Evolutionary conservation across 208 protist species (phyloP).

Genomic region (Angomonas deanei): DNA sequence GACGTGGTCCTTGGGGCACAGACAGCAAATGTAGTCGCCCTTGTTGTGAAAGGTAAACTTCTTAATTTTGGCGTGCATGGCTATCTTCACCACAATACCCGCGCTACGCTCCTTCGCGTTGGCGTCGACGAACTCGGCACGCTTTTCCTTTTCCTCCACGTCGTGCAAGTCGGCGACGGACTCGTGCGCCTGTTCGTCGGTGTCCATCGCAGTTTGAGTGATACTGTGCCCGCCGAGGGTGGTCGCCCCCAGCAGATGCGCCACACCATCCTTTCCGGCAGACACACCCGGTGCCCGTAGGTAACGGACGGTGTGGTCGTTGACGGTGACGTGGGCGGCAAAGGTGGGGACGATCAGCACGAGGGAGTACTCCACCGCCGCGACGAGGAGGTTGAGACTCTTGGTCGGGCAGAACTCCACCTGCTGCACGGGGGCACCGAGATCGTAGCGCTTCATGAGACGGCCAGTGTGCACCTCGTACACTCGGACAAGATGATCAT

Average conservation of each 20-base stretch:
- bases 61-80: constrained; percentile 87
- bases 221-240: constrained; percentile 70
- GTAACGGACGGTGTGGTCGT: constrained; percentile 87
- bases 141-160: constrained; percentile 81
- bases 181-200: constrained; percentile 74
- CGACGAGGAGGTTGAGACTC: constrained; percentile 86
- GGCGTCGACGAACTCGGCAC: constrained; percentile 83
- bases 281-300: constrained; percentile 65
- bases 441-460: constrained; percentile 91
- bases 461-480: constrained; percentile 98
- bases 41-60: constrained; percentile 83
- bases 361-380: constrained; percentile 82
- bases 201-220: constrained; percentile 74
- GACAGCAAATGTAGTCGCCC: constrained; percentile 88
- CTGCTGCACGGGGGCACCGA: constrained; percentile 80
- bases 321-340: constrained; percentile 69
- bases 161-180: constrained; percentile 74
- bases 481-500: constrained; percentile 95
- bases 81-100: constrained; percentile 86
- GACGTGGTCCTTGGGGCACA: constrained; percentile 91
- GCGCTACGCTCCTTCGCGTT: constrained; percentile 62
- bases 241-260: constrained; percentile 25
- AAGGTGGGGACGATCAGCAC: constrained; percentile 88
- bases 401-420: constrained; percentile 95
- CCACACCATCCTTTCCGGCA: constrained; percentile 14